Conservation (phyloP, 306 rosid genomes). For the Sesbania bispinosa region DNA sequence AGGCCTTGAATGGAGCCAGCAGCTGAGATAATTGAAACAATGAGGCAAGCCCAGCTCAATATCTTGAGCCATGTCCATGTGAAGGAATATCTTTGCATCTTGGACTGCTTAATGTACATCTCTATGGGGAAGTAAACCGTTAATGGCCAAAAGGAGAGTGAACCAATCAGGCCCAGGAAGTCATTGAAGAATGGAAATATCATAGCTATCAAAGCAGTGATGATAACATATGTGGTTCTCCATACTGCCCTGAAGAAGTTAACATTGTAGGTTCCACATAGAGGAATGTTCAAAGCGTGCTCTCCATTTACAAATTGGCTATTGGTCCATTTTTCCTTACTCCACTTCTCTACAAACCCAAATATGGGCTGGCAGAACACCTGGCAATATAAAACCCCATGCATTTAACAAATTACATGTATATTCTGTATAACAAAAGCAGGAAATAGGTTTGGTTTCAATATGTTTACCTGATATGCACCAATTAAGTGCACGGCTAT, state of each 20-base stretch:
- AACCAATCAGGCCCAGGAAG: constrained; percentile 84
- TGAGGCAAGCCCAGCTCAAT: constrained; percentile 73
- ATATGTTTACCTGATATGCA: constrained; percentile 77
- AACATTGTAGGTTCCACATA: constrained; percentile 35
- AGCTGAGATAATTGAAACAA: constrained; percentile 73
- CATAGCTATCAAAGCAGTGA: constrained; percentile 81
- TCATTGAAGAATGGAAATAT: constrained; percentile 93
- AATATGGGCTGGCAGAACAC: constrained; percentile 88
- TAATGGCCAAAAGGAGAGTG: constrained; percentile 87
- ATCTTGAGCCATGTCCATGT: constrained; percentile 92
- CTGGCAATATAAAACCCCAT: constrained; percentile 29
- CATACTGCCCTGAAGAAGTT: constrained; percentile 76
- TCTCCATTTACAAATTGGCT: constrained; percentile 63
- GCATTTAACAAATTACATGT: background rate
- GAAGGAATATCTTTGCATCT: constrained; percentile 58
- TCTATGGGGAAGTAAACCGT: constrained; percentile 91
- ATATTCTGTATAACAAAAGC: background rate
- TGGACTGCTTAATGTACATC: constrained; percentile 84
- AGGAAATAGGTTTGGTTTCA: background rate
- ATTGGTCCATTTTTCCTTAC: constrained; percentile 55
- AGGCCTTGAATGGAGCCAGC: constrained; percentile 88
- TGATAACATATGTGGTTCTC: constrained; percentile 71
- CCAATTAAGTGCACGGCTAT: constrained; percentile 86
- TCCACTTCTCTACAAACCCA: constrained; percentile 57
- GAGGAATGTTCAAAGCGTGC: constrained; percentile 50